phyloP scores from a whole-genome alignment of 495 filamentous ascomycete species.

The Stereocaulon alpinum region DNA sequence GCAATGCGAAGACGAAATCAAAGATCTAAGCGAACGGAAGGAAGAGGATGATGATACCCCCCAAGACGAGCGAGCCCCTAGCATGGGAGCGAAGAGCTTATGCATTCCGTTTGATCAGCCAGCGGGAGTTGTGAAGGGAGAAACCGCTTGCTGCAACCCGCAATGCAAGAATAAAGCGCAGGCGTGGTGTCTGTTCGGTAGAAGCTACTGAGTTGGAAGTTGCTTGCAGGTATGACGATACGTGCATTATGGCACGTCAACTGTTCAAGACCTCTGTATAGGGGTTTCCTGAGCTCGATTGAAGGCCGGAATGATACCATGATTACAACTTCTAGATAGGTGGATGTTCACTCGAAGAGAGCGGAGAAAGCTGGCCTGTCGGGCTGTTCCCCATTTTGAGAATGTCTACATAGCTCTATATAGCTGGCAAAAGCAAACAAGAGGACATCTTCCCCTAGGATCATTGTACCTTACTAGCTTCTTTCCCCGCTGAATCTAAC shows the following conservation, averaged over 20 bases:
- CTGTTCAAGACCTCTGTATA: too few species aligned
- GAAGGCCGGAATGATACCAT: too few species aligned
- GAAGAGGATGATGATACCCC: slow-evolving; percentile 56
- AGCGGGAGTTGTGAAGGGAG: slow-evolving; percentile 60
- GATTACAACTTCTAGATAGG: not conserved
- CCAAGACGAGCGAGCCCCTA: slow-evolving; percentile 70
- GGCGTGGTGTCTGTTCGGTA: slow-evolving; percentile 81
- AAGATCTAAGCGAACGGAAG: slow-evolving; percentile 71
- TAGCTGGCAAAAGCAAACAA: not conserved
- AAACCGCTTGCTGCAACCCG: slow-evolving; percentile 84
- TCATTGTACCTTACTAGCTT: too few species aligned
- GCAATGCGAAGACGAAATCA: slow-evolving; percentile 87
- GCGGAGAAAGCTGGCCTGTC: not conserved
- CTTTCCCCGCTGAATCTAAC: too few species aligned
- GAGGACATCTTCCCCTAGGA: not conserved
- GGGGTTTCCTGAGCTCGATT: too few species aligned
- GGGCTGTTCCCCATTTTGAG: not conserved
- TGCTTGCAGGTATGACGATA: not conserved
- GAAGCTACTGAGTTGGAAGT: slow-evolving; percentile 26
- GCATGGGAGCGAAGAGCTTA: slow-evolving; percentile 94
- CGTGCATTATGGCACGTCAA: not conserved
- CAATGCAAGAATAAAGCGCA: slow-evolving; percentile 63
- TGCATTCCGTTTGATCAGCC: slow-evolving; percentile 98
- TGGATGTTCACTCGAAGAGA: not conserved
- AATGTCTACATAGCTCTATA: not conserved